Conservation (phyloP, 2,329 filamentous ascomycete genomes). For the Diaporthe velutina region DNA sequence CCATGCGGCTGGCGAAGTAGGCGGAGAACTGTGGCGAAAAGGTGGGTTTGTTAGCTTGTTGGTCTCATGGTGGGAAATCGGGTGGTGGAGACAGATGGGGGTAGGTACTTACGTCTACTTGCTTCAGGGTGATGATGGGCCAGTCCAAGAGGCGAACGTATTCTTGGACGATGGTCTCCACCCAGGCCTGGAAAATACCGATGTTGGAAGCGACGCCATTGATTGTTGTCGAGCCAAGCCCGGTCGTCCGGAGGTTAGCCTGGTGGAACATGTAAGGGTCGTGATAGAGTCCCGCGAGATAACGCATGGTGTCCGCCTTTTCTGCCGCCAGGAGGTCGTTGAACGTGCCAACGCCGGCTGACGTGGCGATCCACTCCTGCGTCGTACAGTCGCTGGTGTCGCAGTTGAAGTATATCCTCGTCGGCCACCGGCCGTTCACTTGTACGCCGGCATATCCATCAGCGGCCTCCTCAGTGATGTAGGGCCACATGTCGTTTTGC, state of each 20-base stretch:
- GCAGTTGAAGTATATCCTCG: slow-evolving; percentile 25
- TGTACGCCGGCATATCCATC: slow-evolving; percentile 1
- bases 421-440: slow-evolving; percentile 10
- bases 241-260: slow-evolving; percentile 8
- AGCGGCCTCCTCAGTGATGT: not conserved
- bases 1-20: slow-evolving; percentile 6
- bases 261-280: slow-evolving; percentile 22
- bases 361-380: slow-evolving; percentile 21
- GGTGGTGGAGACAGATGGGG: not conserved
- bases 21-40: not conserved
- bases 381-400: not conserved
- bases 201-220: slow-evolving; percentile 6
- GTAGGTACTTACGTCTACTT: not conserved
- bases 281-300: not conserved
- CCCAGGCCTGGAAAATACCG: slow-evolving; percentile 28
- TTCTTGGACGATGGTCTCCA: slow-evolving; percentile 7
- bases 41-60: not conserved
- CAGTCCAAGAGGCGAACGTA: slow-evolving; percentile 10
- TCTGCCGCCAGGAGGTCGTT: slow-evolving; percentile 17
- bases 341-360: not conserved
- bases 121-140: slow-evolving; percentile 5
- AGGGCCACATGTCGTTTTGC: slow-evolving; percentile 25
- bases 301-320: slow-evolving; percentile 11
- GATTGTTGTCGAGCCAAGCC: slow-evolving; percentile 23
- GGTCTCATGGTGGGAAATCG: not conserved